Base-by-base conservation (phyloP, 129 eudicot genomes). In the Centaurea solstitialis region DNA sequence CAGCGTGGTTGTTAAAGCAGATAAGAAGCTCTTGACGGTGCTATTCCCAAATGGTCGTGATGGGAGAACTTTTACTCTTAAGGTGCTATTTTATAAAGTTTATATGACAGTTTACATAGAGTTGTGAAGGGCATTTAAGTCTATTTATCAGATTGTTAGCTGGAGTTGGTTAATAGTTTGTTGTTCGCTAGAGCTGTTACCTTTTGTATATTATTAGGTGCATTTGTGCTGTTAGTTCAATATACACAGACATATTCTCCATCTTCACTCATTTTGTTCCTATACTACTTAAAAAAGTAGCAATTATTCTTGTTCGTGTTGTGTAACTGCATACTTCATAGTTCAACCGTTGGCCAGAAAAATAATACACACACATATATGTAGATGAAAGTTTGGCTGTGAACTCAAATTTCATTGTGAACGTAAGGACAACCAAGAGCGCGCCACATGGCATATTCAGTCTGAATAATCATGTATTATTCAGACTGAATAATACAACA, bases 51-150 rank as follows among this genome's bases (percentile, higher is more conserved):
- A 95, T 85, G 97, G 97, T 70, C 93, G 93, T 74, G 98, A 92
- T 82, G 99, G 99, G 77, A 89, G 97, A 88, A 85, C 93, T 61
- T 88, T 95, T 85, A 95, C 98, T 39, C 98, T 95, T 66, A 95
- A 95, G 99, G 99, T 95, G 82, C 70, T 79, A 40, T 76, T 69
- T 61, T 41, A 5, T 15, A 40, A 3, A 3, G 38, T 28, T 38
- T 6, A 20, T 53, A 57, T n/a, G 22, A 17, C 65, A 57, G 22
- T 57, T 53, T 57, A 57, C 65, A 18, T 57, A 57, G 65, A 57
- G 22, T 57, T 13, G 18, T 57, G 15, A 47, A 47, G 59, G 59
- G 59, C 18, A 12, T 47, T 47, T 47, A 47, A 47, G 59, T 47
- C 59, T 47, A 47, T 47, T 47, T 47, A 47, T 12, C 59, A 47